Base-by-base conservation (phyloP, 257 asterid genomes). In the Anisodus acutangulus region DNA sequence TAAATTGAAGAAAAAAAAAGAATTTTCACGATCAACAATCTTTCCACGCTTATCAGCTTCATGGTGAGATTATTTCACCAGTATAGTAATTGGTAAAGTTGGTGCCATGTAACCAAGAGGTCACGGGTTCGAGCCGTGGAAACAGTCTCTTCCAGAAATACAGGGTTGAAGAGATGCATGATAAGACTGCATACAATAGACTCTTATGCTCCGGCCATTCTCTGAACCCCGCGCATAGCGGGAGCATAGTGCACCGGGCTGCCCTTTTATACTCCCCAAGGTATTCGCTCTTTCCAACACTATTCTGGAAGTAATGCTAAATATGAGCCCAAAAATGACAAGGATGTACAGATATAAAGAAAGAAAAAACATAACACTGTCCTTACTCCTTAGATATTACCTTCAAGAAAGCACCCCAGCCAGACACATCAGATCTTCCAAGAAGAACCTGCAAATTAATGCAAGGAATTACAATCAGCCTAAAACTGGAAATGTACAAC, bases 371-470 rank as follows among this genome's bases (percentile, higher is more conserved):
- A 51, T 53, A 60, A 71, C n/a, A 45, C 47, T 76, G 72, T 74
- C 72, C 84, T 74, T 71, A 19, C 68, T 74, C 72, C 84, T 74
- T 71, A 19, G 82, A 85, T 80, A 80, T 79, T 91, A 95, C 99
- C 98, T 95, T 93, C 92, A 97, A 85, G 93, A 97, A 97, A 76
- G 98, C 99, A 83, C 98, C 99, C 98, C 97, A 95, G 79, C 98
- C 99, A 89, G 98, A 93, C 60, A 97, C 87, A 78, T 97, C 97
- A 78, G 99, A 97, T 90, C 94, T 88, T 68, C 98, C 99, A 83
- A 95, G 91, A 87, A 95, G 86, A 87, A 97, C 98, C 98, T 97
- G 84, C 53, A 86, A 9, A 78, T 58, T 85, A 83, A 69, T 45
- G 70, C 37, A 62, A 86, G 71, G 47, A 81, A 82, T 68, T 85